Conservation (phyloP, 495 filamentous ascomycete species). For the Neurospora sp. region DNA sequence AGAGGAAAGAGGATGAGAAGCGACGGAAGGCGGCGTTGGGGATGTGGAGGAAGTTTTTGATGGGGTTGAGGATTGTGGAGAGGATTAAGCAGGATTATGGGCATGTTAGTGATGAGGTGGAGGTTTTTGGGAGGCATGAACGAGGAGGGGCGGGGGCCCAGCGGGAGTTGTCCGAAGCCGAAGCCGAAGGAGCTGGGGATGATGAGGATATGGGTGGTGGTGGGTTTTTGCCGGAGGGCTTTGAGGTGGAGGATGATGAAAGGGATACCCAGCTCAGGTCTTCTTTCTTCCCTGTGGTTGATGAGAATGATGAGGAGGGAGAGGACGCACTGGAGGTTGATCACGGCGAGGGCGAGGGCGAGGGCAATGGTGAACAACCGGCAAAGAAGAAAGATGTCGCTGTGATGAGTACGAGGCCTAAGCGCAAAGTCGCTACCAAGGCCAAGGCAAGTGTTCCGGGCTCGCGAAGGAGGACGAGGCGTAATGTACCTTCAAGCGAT, state of each 20-base stretch:
- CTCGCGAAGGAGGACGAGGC: constrained; percentile 12
- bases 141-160: constrained; percentile 7
- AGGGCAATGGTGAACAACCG: background rate
- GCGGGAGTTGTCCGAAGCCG: constrained; percentile 11
- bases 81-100: constrained; percentile 74
- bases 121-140: constrained; percentile 28
- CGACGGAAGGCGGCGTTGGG: constrained; percentile 60
- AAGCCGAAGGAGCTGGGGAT: constrained; percentile 4
- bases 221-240: constrained; percentile 46
- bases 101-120: constrained; percentile 29
- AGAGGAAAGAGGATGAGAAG: constrained; percentile 72
- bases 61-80: constrained; percentile 73
- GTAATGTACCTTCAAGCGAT: constrained; percentile 8
- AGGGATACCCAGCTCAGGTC: constrained; percentile 22
- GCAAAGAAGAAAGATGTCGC: constrained; percentile 2
- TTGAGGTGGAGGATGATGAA: constrained; percentile 27
- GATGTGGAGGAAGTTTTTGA: constrained; percentile 79
- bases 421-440: constrained; percentile 6
- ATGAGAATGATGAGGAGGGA: constrained; percentile 28
- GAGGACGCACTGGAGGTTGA: constrained; percentile 22
- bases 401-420: constrained; percentile 15
- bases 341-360: constrained; percentile 12
- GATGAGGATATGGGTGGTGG: constrained; percentile 44
- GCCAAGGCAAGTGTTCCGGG: constrained; percentile 1
- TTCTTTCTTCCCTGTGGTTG: constrained; percentile 28